phyloP scores from a whole-genome alignment of 352 stramenopile genomes.

The Pythium graminicola region DNA sequence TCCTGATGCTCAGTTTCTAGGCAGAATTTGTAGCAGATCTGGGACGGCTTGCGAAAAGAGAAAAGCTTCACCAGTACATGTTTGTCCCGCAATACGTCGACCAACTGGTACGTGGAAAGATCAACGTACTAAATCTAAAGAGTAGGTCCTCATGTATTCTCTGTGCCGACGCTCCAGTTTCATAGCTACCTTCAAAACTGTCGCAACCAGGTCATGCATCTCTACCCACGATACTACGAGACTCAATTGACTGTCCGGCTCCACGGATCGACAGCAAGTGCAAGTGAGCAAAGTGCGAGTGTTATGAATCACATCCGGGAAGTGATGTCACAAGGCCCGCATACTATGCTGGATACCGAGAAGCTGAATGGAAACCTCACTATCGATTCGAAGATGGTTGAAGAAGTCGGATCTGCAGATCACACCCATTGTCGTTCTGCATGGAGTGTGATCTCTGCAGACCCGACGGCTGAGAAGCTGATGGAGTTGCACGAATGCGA shows the following conservation, averaged over 20 bases:
- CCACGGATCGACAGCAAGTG: background rate
- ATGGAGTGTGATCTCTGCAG: constrained; percentile 44
- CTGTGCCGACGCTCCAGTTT: background rate
- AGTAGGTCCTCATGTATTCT: background rate
- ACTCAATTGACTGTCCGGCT: constrained; percentile 30
- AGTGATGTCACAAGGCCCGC: constrained; percentile 30
- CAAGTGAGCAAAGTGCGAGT: constrained; percentile 9
- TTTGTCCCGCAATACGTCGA: constrained; percentile 10
- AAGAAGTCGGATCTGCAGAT: background rate
- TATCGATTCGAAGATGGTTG: background rate
- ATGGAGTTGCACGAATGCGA: constrained; percentile 69
- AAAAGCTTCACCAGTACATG: constrained; percentile 15
- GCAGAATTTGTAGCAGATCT: constrained; percentile 11
- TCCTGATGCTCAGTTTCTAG: constrained; percentile 10
- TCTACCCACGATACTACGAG: constrained; percentile 64
- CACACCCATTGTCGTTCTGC: background rate
- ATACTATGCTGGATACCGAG: constrained; percentile 12
- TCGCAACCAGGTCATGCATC: constrained; percentile 51
- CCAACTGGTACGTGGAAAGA: constrained; percentile 17
- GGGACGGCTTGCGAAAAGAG: constrained; percentile 18
- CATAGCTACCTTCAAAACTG: constrained; percentile 25
- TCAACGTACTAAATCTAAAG: no score
- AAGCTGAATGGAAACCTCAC: constrained; percentile 2
- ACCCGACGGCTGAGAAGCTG: constrained; percentile 43
- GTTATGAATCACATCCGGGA: constrained; percentile 41